These are phyloP conservation scores for Posidonia oceanica DNA, from an alignment of 116 monocot genomes.

Conservation along the genomic window DNA sequence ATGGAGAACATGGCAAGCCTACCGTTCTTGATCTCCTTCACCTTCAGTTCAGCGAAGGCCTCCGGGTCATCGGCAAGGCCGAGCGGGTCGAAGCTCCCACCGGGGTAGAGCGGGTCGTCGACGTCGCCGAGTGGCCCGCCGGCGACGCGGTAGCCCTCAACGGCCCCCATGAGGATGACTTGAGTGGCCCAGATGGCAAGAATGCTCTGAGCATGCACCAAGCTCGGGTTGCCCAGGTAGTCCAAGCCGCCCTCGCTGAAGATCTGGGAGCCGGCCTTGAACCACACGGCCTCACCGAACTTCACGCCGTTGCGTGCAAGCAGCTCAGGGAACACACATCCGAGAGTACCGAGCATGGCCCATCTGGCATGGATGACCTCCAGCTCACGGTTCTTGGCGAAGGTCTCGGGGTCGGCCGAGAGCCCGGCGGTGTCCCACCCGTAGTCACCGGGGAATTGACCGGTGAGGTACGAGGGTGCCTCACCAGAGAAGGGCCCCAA, in stretches of 20 bases:
- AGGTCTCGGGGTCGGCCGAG: conserved; percentile 55
- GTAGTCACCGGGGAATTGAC: conserved; percentile 31
- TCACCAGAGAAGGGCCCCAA: conserved; percentile 23
- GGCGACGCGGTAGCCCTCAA: conserved; percentile 52
- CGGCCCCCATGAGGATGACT: conserved; percentile 46
- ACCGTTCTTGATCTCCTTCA: conserved; percentile 73
- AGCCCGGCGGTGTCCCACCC: conserved; percentile 54
- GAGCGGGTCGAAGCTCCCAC: conserved; percentile 55
- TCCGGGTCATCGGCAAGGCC: conserved; percentile 52
- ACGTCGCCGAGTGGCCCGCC: conserved; percentile 58
- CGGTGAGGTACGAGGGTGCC: conserved; percentile 24
- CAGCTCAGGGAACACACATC: conserved; percentile 58
- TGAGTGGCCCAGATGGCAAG: conserved; percentile 68
- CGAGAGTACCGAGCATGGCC: conserved; percentile 60
- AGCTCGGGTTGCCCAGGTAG: conserved; percentile 54
- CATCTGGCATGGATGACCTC: conserved; percentile 55
- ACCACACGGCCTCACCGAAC: no score
- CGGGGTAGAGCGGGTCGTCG: conserved; percentile 45
- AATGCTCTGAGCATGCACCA: conserved; percentile 66
- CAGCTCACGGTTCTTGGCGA: conserved; percentile 54
- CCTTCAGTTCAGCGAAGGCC: conserved; percentile 62
- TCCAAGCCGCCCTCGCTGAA: conserved; percentile 1
- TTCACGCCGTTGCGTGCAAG: not conserved
- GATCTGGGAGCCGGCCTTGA: no score
- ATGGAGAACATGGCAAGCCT: conserved; percentile 67